Percentiles rank a stretch among this genome's conserved stretches.
Conservation (phyloP, 768 basidiomycete species). For the Tulasnella sp. region DNA sequence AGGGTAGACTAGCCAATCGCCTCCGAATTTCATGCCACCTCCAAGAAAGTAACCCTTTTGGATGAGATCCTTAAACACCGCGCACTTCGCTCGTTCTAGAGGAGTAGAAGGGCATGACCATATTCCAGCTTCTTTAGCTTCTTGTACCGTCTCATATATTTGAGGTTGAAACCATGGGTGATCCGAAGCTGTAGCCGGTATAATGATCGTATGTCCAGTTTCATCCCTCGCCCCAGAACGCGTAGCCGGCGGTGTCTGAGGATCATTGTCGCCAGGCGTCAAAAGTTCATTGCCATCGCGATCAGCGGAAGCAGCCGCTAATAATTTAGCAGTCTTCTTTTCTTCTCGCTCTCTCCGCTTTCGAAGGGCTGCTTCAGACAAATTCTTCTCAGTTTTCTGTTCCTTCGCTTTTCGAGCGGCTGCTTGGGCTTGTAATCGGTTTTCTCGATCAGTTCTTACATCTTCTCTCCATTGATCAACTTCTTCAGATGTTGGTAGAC, state of each 20-base stretch:
- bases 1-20: slow-evolving; percentile 92
- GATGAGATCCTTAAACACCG: slow-evolving; percentile 70
- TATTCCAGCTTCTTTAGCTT: slow-evolving; percentile 52
- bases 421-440: slow-evolving; percentile 23
- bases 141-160: slow-evolving; percentile 42
- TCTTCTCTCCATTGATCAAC: slow-evolving; percentile 42
- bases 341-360: slow-evolving; percentile 52
- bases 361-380: slow-evolving; percentile 48
- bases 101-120: slow-evolving; percentile 63
- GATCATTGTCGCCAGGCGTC: neutral
- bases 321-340: slow-evolving; percentile 17
- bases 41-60: slow-evolving; percentile 79
- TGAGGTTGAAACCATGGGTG: slow-evolving; percentile 56
- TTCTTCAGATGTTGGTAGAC: slow-evolving; percentile 33
- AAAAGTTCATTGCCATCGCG: neutral
- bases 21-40: slow-evolving; percentile 85
- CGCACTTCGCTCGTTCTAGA: slow-evolving; percentile 60
- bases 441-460: neutral
- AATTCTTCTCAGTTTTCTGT: slow-evolving; percentile 10
- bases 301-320: neutral
- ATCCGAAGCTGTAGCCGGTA: slow-evolving; percentile 49
- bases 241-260: slow-evolving; percentile 4
- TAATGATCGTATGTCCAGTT: slow-evolving; percentile 25
- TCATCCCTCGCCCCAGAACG: neutral
- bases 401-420: slow-evolving; percentile 21